Conservation (phyloP, 768 basidiomycete genomes). For the Phanerochaete carnosa region DNA sequence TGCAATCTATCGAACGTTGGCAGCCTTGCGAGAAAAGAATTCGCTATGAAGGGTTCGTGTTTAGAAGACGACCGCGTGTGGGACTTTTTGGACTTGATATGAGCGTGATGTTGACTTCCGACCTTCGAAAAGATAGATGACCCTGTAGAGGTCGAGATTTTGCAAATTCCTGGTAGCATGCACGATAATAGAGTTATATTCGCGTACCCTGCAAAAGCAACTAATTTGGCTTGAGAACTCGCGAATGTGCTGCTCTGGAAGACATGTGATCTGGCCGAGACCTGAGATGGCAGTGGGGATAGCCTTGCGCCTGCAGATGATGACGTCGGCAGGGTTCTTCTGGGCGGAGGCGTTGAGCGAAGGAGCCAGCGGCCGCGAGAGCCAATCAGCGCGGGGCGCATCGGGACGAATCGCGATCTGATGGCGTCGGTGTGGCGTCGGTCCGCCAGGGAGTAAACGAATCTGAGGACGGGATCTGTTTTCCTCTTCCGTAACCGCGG, state of each 20-base stretch:
- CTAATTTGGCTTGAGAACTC: neutral
- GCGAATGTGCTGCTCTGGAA: neutral
- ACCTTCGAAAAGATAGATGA: too few relatives aligned
- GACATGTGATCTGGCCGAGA: neutral
- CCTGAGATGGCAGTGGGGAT: neutral
- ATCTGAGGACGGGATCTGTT: neutral
- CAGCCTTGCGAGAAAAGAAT: neutral
- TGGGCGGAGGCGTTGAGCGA: neutral
- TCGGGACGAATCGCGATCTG: neutral
- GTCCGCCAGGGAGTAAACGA: neutral
- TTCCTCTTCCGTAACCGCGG: neutral
- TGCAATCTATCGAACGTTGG: too few relatives aligned
- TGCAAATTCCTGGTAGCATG: too few relatives aligned
- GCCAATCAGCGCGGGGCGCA: neutral
- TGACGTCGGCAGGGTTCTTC: neutral
- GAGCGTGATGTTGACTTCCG: too few relatives aligned
- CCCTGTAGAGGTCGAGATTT: too few relatives aligned
- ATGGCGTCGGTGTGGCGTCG: conserved; percentile 6
- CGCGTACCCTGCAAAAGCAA: neutral
- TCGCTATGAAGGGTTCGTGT: neutral
- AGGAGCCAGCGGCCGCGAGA: neutral
- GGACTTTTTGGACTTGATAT: neutral
- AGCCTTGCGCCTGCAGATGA: neutral
- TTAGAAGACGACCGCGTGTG: neutral
- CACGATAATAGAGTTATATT: neutral